A percentile compares a stretch with the other conserved stretches of the same genome.
Evolutionary conservation across 352 stramenopile genomes (phyloP).

Genomic region (Phytophthora pini): DNA sequence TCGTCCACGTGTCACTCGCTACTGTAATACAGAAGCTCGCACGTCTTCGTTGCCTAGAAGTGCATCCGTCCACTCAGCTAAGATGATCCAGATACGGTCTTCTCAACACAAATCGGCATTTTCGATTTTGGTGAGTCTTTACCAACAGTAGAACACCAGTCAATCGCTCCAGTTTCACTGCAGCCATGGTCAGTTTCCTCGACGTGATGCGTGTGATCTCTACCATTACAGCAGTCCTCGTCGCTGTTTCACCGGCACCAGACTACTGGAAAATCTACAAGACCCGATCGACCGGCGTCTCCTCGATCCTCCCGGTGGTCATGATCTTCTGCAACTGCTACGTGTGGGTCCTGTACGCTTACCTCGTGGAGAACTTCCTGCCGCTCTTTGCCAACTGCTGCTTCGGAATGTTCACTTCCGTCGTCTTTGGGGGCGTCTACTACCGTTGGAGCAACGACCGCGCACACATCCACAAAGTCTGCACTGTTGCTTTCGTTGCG

Average conservation of each 20-base stretch:
- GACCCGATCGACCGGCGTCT: conserved; percentile 36
- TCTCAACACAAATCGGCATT: background rate
- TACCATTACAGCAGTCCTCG: conserved; percentile 61
- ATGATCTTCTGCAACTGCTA: conserved; percentile 69
- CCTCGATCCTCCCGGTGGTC: conserved; percentile 55
- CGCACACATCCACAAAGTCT: conserved; percentile 33
- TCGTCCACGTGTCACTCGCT: background rate
- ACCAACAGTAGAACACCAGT: background rate
- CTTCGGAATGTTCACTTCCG: conserved; percentile 28
- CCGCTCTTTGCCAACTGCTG: conserved; percentile 31
- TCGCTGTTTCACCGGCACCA: conserved; percentile 55
- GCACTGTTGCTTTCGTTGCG: conserved; percentile 89
- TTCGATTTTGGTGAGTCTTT: conserved; percentile 1
- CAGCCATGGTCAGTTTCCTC: conserved; percentile 9
- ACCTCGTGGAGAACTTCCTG: conserved; percentile 31
- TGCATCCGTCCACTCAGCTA: background rate
- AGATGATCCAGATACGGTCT: background rate
- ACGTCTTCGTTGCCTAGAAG: background rate
- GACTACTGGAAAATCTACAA: conserved; percentile 61
- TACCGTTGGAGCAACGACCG: conserved; percentile 44
- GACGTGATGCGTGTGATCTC: conserved; percentile 40
- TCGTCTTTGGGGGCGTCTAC: conserved; percentile 47
- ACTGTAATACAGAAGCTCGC: background rate
- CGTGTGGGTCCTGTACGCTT: conserved; percentile 40
- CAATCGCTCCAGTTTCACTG: background rate